Percentiles rank a stretch among this genome's conserved stretches.
These are phyloP conservation scores for Solanum chaucha DNA, from an alignment of 257 asterid species.

Conservation along the genomic window DNA sequence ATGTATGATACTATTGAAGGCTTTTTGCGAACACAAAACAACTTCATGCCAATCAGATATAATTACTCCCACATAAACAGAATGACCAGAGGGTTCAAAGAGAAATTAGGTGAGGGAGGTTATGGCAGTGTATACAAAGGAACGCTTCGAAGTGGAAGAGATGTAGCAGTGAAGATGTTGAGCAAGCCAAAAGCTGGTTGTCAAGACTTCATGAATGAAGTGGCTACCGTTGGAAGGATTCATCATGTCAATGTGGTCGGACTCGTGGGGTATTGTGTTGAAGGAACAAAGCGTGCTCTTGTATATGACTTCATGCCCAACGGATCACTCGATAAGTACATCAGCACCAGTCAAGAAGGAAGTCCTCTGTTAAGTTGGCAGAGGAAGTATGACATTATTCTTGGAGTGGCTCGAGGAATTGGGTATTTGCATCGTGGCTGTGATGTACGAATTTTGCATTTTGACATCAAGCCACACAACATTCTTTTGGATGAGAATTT, in stretches of 20 bases:
- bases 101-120: slow-evolving; percentile 41
- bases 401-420: slow-evolving; percentile 16
- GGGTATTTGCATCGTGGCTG: neutral
- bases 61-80: slow-evolving; percentile 35
- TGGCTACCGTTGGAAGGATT: slow-evolving; percentile 40
- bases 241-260: slow-evolving; percentile 42
- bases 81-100: slow-evolving; percentile 35
- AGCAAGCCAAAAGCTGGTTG: slow-evolving; percentile 21
- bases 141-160: slow-evolving; percentile 32
- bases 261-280: slow-evolving; percentile 39
- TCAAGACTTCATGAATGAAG: slow-evolving; percentile 47
- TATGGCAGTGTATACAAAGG: slow-evolving; percentile 43
- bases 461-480: neutral
- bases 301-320: slow-evolving; percentile 43
- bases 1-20: slow-evolving; percentile 10
- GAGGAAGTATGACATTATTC: slow-evolving; percentile 21
- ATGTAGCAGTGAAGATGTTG: slow-evolving; percentile 37
- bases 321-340: slow-evolving; percentile 38
- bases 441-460: neutral
- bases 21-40: slow-evolving; percentile 8
- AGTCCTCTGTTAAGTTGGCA: neutral
- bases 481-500: neutral
- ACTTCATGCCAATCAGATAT: slow-evolving; percentile 30
- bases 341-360: slow-evolving; percentile 17
- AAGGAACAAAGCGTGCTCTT: slow-evolving; percentile 30